A percentile compares a stretch with the other conserved stretches of the same genome.
Evolutionary conservation across 2,329 filamentous ascomycete genomes (phyloP).

Genomic region (Phaeosphaeria sp.): DNA sequence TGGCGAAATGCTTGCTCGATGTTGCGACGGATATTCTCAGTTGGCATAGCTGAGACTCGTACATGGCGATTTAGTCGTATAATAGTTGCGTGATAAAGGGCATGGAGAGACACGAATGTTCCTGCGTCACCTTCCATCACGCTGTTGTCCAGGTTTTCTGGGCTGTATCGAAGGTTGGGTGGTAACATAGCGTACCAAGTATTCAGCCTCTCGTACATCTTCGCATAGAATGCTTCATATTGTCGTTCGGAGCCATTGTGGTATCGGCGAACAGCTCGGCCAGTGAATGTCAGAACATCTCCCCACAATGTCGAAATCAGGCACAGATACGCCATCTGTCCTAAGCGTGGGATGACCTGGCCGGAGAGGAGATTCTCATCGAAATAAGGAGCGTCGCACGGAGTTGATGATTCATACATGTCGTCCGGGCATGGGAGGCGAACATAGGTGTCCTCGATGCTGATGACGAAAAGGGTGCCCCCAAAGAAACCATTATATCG

Average conservation of each 20-base stretch:
- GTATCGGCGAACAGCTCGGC: slow-evolving; percentile 58
- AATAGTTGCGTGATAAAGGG: slow-evolving; percentile 69
- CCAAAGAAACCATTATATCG: slow-evolving; percentile 66
- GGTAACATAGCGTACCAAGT: slow-evolving; percentile 68
- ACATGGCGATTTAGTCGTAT: slow-evolving; percentile 71
- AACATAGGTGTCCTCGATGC: slow-evolving; percentile 70
- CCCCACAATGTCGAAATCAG: slow-evolving; percentile 71
- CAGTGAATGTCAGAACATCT: slow-evolving; percentile 67
- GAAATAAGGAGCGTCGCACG: slow-evolving; percentile 67
- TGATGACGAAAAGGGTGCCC: slow-evolving; percentile 61
- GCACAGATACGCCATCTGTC: slow-evolving; percentile 66
- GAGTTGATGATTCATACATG: slow-evolving; percentile 67
- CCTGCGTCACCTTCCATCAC: slow-evolving; percentile 62
- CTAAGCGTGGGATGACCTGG: slow-evolving; percentile 45
- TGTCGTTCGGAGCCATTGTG: slow-evolving; percentile 52
- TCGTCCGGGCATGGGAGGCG: slow-evolving; percentile 68
- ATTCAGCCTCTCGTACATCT: slow-evolving; percentile 60
- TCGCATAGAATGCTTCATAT: slow-evolving; percentile 61
- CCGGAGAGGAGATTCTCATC: slow-evolving; percentile 58
- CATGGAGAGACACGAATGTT: slow-evolving; percentile 68
- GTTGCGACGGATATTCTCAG: slow-evolving; percentile 41
- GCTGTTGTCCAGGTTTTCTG: slow-evolving; percentile 64
- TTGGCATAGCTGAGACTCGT: slow-evolving; percentile 32
- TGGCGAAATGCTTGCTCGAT: slow-evolving; percentile 36
- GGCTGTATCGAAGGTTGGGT: slow-evolving; percentile 60